phyloP scores from a whole-genome alignment of 2,329 filamentous ascomycete species.

The Purpureocillium lavendulum region DNA sequence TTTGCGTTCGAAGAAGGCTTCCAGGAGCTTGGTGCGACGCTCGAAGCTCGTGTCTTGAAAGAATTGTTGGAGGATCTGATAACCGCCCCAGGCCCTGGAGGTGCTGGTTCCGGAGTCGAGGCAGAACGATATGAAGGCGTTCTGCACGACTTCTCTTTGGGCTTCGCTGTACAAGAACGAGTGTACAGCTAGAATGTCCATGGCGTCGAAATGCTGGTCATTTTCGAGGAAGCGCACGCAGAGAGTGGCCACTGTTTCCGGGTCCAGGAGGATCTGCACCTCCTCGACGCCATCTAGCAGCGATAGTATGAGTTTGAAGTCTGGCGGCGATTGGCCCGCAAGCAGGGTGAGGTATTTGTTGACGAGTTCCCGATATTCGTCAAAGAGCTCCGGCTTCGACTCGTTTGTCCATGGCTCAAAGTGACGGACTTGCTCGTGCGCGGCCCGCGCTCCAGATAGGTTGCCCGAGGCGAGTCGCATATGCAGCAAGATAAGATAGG shows the following conservation, averaged over 20 bases:
- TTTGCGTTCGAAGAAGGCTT: conserved; percentile 67
- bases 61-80: conserved; percentile 57
- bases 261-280: conserved; percentile 58
- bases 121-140: conserved; percentile 60
- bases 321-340: conserved; percentile 48
- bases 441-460: conserved; percentile 57
- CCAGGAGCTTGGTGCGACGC: conserved; percentile 67
- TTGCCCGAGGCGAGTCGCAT: conserved; percentile 69
- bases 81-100: conserved; percentile 55
- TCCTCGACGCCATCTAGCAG: conserved; percentile 67
- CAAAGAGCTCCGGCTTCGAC: conserved; percentile 31
- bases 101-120: conserved; percentile 54
- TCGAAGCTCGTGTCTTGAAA: conserved; percentile 58
- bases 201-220: conserved; percentile 70
- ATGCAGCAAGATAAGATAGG: conserved; percentile 66
- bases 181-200: conserved; percentile 73
- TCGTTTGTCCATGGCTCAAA: conserved; percentile 30
- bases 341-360: conserved; percentile 68
- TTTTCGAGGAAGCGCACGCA: conserved; percentile 65
- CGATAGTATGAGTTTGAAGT: conserved; percentile 64
- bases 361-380: conserved; percentile 51
- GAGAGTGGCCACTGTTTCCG: conserved; percentile 67
- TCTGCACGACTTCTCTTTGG: conserved; percentile 59
- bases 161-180: conserved; percentile 60
- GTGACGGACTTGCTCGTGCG: conserved; percentile 43